A percentile compares a stretch with the other conserved stretches of the same genome.
These are phyloP conservation scores for Tripterygium wilfordii DNA, from an alignment of 177 flowering plant species.

Conservation along the genomic window DNA sequence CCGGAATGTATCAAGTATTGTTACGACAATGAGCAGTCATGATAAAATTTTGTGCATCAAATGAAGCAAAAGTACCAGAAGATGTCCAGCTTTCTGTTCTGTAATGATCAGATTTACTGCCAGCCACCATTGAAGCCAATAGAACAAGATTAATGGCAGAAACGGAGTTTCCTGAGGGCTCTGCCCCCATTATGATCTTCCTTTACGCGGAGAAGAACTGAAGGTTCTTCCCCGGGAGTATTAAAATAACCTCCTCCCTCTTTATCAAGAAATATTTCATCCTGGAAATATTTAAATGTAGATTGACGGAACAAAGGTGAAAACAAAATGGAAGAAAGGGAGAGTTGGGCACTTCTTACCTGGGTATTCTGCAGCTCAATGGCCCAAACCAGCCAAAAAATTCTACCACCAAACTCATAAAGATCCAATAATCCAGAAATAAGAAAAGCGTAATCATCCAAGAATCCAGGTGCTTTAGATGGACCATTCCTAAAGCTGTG, in stretches of 20 bases:
- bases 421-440: constrained; percentile 80
- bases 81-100: constrained; percentile 63
- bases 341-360: constrained; percentile 30
- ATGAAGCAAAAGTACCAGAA: constrained; percentile 44
- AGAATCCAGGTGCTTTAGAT: constrained; percentile 86
- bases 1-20: background rate
- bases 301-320: background rate
- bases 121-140: constrained; percentile 53
- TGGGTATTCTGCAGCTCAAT: constrained; percentile 74
- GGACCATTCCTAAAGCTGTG: constrained; percentile 94
- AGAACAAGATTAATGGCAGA: constrained; percentile 76
- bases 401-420: constrained; percentile 70
- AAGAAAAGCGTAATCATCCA: constrained; percentile 93
- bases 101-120: constrained; percentile 37
- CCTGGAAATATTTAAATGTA: constrained; percentile 34
- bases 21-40: too few species aligned
- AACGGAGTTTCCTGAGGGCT: constrained; percentile 94
- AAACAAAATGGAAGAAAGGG: background rate
- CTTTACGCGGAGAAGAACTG: constrained; percentile 86
- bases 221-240: constrained; percentile 82
- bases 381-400: constrained; percentile 82
- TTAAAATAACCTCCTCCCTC: constrained; percentile 91
- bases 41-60: too few species aligned
- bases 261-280: constrained; percentile 78
- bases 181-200: constrained; percentile 99